phyloP scores from a whole-genome alignment of 805 yeast genomes.

The Wickerhamomyces xylosicus region DNA sequence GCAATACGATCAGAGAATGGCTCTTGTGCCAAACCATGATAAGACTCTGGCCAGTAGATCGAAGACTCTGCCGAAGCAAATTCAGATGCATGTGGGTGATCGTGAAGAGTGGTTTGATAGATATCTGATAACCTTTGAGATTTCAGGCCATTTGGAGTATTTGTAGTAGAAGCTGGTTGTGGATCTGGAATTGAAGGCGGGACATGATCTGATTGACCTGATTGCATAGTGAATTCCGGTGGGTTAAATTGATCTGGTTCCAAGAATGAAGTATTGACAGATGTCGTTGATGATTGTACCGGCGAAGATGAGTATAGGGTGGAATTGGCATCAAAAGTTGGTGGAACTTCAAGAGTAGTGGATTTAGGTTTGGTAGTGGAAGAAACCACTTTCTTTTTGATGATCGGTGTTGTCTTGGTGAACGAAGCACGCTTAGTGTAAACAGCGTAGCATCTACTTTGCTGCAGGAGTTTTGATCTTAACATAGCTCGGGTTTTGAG shows the following conservation, averaged over 20 bases:
- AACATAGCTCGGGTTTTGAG: not conserved
- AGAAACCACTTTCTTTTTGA: not conserved
- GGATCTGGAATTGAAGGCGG: not conserved
- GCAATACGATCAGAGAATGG: constrained; percentile 59
- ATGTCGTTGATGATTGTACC: not conserved
- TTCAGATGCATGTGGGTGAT: constrained; percentile 7
- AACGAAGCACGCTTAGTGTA: not conserved
- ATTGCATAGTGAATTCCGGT: constrained; percentile 15
- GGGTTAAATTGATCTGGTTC: constrained; percentile 8
- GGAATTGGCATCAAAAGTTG: not conserved
- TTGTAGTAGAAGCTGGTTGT: not conserved
- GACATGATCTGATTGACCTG: constrained; percentile 10
- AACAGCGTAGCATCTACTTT: not conserved
- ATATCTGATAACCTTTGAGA: constrained; percentile 10
- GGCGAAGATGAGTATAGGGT: too few relatives aligned
- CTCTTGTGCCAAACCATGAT: constrained; percentile 74
- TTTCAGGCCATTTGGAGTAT: constrained; percentile 5
- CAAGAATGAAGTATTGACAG: not conserved
- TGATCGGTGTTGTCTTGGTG: not conserved
- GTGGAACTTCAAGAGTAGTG: not conserved
- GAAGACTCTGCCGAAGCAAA: constrained; percentile 9
- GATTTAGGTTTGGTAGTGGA: not conserved
- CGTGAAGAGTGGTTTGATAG: constrained; percentile 14
- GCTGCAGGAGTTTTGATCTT: not conserved
- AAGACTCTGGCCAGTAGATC: constrained; percentile 77